A percentile compares a stretch with the other conserved stretches of the same genome.
Evolutionary conservation across 768 basidiomycete species (phyloP).

Genomic region (Lentinus brumalis): DNA sequence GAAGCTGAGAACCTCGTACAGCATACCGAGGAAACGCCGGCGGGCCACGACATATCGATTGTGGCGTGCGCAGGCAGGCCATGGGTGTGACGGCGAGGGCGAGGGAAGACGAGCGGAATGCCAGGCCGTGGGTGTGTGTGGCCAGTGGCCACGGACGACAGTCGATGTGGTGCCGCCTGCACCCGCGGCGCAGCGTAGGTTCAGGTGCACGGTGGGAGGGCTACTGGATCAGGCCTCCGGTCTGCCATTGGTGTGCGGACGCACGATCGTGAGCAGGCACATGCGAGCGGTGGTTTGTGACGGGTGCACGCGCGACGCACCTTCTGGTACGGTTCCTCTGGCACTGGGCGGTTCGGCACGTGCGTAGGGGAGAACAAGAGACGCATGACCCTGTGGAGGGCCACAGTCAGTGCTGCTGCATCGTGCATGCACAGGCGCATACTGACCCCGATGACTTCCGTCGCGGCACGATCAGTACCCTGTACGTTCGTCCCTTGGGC

Average conservation of each 20-base stretch:
- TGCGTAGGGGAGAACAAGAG: constrained; percentile 41
- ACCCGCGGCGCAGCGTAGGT: constrained; percentile 1
- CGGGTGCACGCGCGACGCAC: constrained; percentile 19
- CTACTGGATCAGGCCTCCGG: constrained; percentile 23
- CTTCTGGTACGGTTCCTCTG: constrained; percentile 33
- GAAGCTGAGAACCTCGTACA: not conserved
- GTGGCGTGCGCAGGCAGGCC: constrained; percentile 2
- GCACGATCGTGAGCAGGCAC: constrained; percentile 9
- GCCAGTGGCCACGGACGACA: constrained; percentile 1
- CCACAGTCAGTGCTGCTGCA: constrained; percentile 9
- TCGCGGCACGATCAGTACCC: constrained; percentile 44
- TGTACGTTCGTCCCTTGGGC: constrained; percentile 45
- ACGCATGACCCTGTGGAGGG: constrained; percentile 42
- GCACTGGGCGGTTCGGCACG: constrained; percentile 9
- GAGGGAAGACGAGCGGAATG: constrained; percentile 7
- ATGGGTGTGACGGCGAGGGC: not conserved
- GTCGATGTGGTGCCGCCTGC: not conserved
- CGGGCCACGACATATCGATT: constrained; percentile 12
- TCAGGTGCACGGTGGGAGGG: not conserved
- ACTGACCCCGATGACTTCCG: constrained; percentile 44
- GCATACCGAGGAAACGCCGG: constrained; percentile 17
- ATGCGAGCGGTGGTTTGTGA: constrained; percentile 1
- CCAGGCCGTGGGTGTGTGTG: constrained; percentile 4
- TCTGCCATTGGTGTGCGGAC: constrained; percentile 11
- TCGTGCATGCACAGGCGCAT: constrained; percentile 8